A percentile compares a stretch with the other conserved stretches of the same genome.
Evolutionary conservation across 2,329 filamentous ascomycete genomes (phyloP).

Genomic region (Rhynchosporium graminicola): DNA sequence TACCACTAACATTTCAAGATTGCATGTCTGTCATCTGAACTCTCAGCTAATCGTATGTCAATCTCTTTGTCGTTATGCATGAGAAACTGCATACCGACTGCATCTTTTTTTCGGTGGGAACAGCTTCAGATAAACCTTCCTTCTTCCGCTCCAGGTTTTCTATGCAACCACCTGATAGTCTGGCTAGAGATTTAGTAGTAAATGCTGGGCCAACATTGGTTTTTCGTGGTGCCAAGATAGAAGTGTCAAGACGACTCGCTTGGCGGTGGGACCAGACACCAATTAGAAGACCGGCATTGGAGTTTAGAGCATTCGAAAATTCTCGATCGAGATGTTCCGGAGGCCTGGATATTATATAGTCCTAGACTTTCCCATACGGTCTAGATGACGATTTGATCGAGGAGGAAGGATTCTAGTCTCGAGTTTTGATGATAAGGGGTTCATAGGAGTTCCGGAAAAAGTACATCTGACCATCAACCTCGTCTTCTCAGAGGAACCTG

Average conservation of each 20-base stretch:
- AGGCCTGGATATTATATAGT: conserved; percentile 3
- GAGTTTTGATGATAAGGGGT: neutral
- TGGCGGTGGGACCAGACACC: conserved; percentile 8
- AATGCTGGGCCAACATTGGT: conserved; percentile 8
- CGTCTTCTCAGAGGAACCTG: neutral
- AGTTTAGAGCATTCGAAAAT: neutral
- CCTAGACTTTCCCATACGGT: neutral
- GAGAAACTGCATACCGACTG: neutral
- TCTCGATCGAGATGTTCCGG: conserved; percentile 9
- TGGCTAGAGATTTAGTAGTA: neutral
- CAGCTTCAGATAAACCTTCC: conserved; percentile 1
- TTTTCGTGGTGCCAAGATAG: conserved; percentile 8
- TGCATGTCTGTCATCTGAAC: neutral
- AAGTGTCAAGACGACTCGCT: neutral
- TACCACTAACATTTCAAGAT: neutral
- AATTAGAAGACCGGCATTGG: conserved; percentile 6
- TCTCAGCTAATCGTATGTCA: neutral
- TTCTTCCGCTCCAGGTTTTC: neutral
- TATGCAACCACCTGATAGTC: neutral
- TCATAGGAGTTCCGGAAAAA: neutral
- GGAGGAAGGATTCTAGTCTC: neutral
- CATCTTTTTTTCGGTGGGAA: conserved; percentile 1
- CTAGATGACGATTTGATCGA: neutral
- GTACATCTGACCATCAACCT: neutral
- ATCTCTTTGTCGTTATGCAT: conserved; percentile 1